Base-by-base conservation (phyloP, 805 yeast species). In the Ogataea ramenticola region DNA sequence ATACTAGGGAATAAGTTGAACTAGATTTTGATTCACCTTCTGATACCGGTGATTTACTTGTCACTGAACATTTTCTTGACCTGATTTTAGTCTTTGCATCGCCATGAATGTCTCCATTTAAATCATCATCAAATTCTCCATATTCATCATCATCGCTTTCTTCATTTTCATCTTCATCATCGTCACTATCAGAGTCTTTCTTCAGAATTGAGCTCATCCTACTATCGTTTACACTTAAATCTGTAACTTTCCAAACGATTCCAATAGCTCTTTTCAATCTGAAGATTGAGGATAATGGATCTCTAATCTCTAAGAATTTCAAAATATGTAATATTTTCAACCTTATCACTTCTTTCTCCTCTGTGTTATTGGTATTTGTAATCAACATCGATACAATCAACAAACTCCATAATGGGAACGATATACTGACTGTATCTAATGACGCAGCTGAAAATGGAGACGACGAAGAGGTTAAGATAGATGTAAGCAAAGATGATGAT, bases 401-500 rank as follows among this genome's bases (percentile, higher is more conserved):
- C 12, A 64, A 34, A n/a, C 63, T 43, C 68, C 68, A 64, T 11
- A 50, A 50, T 7, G 68, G 68, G 29, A 56, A 61, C 14, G 60
- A 50, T 4, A 49, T 48, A 2, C 26, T 36, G 4, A 36, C 39
- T 6, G 39, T n/a, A 15, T 8, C 29, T 11, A 20, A 20, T 36
- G 30, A 36, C 4, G 19, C 11, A 15, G 29, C 8, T 14, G 12
- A 14, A 9, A 7, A 24, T 3, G 39, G 30, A 4, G 19, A 6
- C 3, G 19, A 36, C 7, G 19, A 21, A 4, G 8, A 8, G 11
- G 12, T 6, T 17, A 22, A 15, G 6, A 4, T 24, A 15, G 39
- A 16, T 6, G 27, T 24, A 10, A 24, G 10, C 6, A 24, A 10
- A 24, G 32, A 29, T 14, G 32, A 29, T 29, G 32, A 29, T 10